Evolutionary conservation across 345 rosid genomes (phyloP), one percentile per base, ranked within the genome.

Genomic region (Citrus trifoliata): DNA sequence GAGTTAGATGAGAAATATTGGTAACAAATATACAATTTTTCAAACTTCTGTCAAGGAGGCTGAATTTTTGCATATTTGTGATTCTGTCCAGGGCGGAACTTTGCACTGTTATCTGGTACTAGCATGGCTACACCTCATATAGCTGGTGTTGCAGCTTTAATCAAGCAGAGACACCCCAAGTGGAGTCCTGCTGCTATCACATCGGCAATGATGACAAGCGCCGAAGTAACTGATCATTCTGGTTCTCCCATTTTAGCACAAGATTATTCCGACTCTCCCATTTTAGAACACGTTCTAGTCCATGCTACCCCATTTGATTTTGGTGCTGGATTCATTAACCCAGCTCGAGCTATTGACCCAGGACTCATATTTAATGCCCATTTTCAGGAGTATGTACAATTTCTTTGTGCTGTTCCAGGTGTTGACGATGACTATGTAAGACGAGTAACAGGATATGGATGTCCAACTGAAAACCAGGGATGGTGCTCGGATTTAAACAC

Each of bases 61-160:
- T 55, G 51, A 74, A 9, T 72, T 62, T 48, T 4, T 80, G 24
- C 73, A 58, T 61, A 18, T 51, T 8, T 21, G 33, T 59, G 28
- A 25, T 66, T 66, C 51, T 62, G 58, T 77, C 21, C 87, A 85
- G 88, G 90, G 68, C 81, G 85, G 53, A 83, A 35, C 69, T 87
- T 85, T 67, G 90, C 90, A 7, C 85, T 87, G 40, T 70, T 82
- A 3, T 85, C 88, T 12, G 88, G 88, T 35, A 87, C 90, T 18
- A 83, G 88, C 83, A 85, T 87, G 90, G 87, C 87, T 2, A 80
- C 88, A 37, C 88, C 88, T 46, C 90, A 85, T 53, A 75, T 87
- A 25, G 88, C 90, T 73, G 90, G 86, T 30, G 80, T 87, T 70
- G 88, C 90, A 59, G 87, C 90, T 78, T 74, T 87, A 73, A 83